Conservation (phyloP, 2,329 filamentous ascomycete species). For the Aspergillus sp. region DNA sequence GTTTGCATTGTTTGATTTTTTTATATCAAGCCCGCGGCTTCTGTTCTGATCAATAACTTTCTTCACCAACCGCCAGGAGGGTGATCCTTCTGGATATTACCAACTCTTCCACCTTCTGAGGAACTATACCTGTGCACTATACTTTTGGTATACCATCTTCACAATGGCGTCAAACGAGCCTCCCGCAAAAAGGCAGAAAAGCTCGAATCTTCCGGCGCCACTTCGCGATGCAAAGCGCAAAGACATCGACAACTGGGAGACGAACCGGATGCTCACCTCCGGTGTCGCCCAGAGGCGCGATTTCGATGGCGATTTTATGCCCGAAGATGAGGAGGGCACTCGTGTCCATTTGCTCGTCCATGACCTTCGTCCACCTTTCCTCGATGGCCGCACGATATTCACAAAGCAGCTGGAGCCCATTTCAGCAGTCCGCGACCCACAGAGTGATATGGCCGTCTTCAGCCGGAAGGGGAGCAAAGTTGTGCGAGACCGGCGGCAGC, state of each 20-base stretch:
- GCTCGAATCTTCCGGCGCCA: conserved; percentile 34
- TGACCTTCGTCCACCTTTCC: conserved; percentile 87
- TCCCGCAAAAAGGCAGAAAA: conserved; percentile 42
- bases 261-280: conserved; percentile 95
- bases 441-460: conserved; percentile 99
- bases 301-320: conserved; percentile 76
- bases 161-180: conserved; percentile 39
- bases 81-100: conserved; percentile 1
- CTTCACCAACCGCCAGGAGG: conserved; percentile 10
- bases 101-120: not conserved
- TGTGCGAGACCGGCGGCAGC: conserved; percentile 85
- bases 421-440: conserved; percentile 84
- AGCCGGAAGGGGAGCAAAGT: conserved; percentile 92
- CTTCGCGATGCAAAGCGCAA: conserved; percentile 66
- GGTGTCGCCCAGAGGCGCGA: conserved; percentile 89
- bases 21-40: conserved; percentile 1
- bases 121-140: not conserved
- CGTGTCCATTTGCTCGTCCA: conserved; percentile 90
- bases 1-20: conserved; percentile 33
- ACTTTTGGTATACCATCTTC: not conserved
- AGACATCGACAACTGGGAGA: conserved; percentile 97
- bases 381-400: conserved; percentile 93
- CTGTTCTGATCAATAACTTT: conserved; percentile 3
- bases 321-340: conserved; percentile 81
- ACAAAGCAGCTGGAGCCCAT: conserved; percentile 97